Base-by-base conservation (phyloP, 2,329 filamentous ascomycete genomes). In the Calonectria ilicicola region DNA sequence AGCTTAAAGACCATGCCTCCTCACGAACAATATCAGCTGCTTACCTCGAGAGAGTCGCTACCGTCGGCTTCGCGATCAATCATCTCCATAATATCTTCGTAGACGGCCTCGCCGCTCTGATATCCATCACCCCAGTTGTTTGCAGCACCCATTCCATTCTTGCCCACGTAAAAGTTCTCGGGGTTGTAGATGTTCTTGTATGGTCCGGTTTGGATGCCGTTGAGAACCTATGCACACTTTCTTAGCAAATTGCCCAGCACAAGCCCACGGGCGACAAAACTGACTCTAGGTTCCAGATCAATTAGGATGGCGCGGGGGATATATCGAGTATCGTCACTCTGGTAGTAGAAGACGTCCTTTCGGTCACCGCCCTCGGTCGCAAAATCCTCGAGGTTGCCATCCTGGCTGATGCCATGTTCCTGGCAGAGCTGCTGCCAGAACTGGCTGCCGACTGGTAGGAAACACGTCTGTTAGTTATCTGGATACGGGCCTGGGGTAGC, bases 151-250 rank as follows among this genome's bases (percentile, higher is more conserved):
- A 95, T 92, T 70, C 97, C 97, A 85, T 96, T 94, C 83, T 98
- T 97, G 80, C 96, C 95, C 66, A 98, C 92, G 83, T 97, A 99
- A 86, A 98, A 98, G 88, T 99, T 99, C 85, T 99, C 97, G 0
- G 97, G 97, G 83, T 99, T 99, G 90, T 99, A 99, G 72, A 99
- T 99, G 84, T 99, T 98, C 84, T 93, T 95, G 88, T 99, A 99
- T 0, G 96, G 93, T 1, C 97, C 95, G 12, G 93, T 93, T 86
- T 98, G 96, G 78, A 99, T 99, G 74, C 92, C 88, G 82, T 98
- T 94, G 81, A 99, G 94, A 75, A 98, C 93, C 92, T 88, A 75
- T 32, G 29, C 65, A 49, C 62, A 58, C n/a, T 60, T 66, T 46
- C 44, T 77, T 68, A 79, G 73, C 60, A 70, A 15, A 23, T 40